These are phyloP conservation scores for Dioszegia hungarica DNA, from an alignment of 768 basidiomycete genomes.

Conservation along the genomic window DNA sequence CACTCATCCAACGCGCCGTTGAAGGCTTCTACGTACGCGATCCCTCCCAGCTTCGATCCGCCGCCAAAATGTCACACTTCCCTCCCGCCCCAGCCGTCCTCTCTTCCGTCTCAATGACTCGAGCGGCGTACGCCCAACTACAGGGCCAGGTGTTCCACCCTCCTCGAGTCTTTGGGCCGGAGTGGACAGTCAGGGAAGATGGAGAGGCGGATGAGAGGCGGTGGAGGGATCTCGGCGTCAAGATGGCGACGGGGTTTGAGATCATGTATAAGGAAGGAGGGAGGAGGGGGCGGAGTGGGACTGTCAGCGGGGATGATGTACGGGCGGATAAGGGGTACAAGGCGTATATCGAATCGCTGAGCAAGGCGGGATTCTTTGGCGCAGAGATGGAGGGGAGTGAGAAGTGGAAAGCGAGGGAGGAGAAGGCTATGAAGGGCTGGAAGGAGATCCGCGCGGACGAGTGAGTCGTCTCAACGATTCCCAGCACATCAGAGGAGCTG, in stretches of 20 bases:
- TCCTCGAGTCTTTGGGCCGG: constrained; percentile 75
- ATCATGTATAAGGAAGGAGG: constrained; percentile 83
- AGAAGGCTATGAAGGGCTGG: constrained; percentile 65
- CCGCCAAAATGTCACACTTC: constrained; percentile 85
- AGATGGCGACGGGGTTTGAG: constrained; percentile 96
- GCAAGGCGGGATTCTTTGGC: constrained; percentile 68
- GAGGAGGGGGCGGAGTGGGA: constrained; percentile 45
- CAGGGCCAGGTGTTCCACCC: constrained; percentile 86
- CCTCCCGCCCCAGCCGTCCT: constrained; percentile 64
- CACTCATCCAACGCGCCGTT: constrained; percentile 75
- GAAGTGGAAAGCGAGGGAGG: constrained; percentile 69
- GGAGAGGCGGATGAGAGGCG: constrained; percentile 64
- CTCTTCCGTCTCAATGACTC: constrained; percentile 68
- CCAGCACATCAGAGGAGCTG: too few species aligned
- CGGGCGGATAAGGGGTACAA: constrained; percentile 26
- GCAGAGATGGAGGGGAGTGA: constrained; percentile 71
- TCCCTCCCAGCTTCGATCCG: constrained; percentile 80
- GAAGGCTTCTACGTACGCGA: constrained; percentile 96
- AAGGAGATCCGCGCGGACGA: constrained; percentile 60
- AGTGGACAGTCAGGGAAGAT: constrained; percentile 47
- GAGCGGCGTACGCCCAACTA: constrained; percentile 90
- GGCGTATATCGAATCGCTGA: constrained; percentile 66
- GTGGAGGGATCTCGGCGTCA: constrained; percentile 84
- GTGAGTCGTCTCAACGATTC: too few species aligned
- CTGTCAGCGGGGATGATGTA: not conserved